These are phyloP conservation scores for Lathyrus sativus DNA, from an alignment of 306 rosid species.

Conservation along the genomic window DNA sequence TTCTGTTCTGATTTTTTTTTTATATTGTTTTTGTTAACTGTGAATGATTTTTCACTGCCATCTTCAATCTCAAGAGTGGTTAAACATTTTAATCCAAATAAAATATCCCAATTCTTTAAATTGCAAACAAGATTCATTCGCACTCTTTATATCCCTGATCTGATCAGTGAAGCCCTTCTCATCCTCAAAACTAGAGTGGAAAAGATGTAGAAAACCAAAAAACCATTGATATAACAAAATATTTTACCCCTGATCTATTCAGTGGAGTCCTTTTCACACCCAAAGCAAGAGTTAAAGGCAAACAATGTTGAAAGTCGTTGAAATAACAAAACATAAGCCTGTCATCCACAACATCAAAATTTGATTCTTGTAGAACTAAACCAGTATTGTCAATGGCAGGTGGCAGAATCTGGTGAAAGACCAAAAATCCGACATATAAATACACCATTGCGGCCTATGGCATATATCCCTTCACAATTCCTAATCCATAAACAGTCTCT, in stretches of 20 bases:
- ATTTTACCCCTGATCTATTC: too few relatives aligned
- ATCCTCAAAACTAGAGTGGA: too few relatives aligned
- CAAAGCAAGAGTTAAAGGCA: constrained; percentile 4
- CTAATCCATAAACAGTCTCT: not conserved
- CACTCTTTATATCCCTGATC: constrained; percentile 7
- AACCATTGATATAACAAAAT: too few relatives aligned
- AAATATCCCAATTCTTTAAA: constrained; percentile 8
- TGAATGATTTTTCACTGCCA: too few relatives aligned
- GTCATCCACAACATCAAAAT: constrained; percentile 4
- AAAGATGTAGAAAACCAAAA: too few relatives aligned
- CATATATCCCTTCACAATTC: not conserved
- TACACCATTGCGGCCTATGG: not conserved
- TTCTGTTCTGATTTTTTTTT: too few relatives aligned
- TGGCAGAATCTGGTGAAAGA: too few relatives aligned
- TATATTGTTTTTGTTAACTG: too few relatives aligned
- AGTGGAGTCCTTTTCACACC: not conserved
- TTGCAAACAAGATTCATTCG: constrained; percentile 19
- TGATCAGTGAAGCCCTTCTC: constrained; percentile 16
- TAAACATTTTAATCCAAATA: too few relatives aligned
- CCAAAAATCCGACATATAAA: not conserved
- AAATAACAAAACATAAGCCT: constrained; percentile 9
- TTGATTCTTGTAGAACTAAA: not conserved
- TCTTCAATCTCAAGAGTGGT: too few relatives aligned
- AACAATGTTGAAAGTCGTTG: not conserved
- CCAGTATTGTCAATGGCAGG: not conserved